Base-by-base conservation (phyloP, 345 rosid genomes). In the Psidium guajava region DNA sequence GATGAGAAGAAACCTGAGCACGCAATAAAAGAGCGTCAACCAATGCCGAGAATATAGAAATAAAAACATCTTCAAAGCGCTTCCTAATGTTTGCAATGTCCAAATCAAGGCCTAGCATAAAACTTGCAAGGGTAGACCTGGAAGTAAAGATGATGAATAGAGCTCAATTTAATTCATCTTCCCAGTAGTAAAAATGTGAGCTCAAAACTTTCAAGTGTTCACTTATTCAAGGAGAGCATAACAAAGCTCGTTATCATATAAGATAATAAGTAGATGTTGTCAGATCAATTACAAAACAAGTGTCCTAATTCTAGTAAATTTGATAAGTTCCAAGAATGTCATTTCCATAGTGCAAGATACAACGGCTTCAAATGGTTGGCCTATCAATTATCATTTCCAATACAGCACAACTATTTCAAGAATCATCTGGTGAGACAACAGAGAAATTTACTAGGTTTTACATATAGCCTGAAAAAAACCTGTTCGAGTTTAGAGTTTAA, bases 41-140 rank as follows among this genome's bases (percentile, higher is more conserved):
- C 87, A 96, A 88, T 84, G 97, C 93, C 82, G 94, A 93, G 89
- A 94, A 94, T 84, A 96, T 91, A 90, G 98, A 89, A 83, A 86
- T 88, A 84, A 95, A 93, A 87, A 92, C 88, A 74, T 89, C 97
- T 90, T 93, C 89, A 61, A 91, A 92, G 87, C 85, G 92, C 85
- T 90, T 91, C 87, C 84, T 91, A 80, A 87, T 89, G 85, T 88
- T 85, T 83, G 88, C 89, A 84, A 81, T 87, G 77, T 89, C 90
- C 49, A 87, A 74, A 82, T 90, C 93, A 87, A 90, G 92, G 88
- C 91, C 92, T 91, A 94, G 93, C 83, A 97, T 91, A 86, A 91
- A 94, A 88, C 93, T 91, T 47, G 94, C 96, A 89, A 97, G 94
- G 82, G 89, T 88, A 87, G 98, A 95, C 99, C 99, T 97, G 89